phyloP scores from a whole-genome alignment of 2,329 filamentous ascomycete species.

The Mycosphaerelloides madeirae region DNA sequence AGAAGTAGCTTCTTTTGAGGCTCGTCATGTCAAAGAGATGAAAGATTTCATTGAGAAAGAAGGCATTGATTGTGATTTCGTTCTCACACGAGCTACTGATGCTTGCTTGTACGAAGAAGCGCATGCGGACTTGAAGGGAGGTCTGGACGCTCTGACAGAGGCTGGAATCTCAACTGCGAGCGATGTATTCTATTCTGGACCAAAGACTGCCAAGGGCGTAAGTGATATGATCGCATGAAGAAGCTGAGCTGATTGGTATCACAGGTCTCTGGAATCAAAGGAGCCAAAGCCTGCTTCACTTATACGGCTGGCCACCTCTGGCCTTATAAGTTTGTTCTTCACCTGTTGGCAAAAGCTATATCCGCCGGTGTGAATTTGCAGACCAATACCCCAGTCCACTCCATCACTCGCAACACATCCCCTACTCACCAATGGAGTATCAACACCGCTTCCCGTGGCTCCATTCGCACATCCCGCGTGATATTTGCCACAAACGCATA shows the following conservation, averaged over 20 bases:
- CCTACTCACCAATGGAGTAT: slow-evolving; percentile 11
- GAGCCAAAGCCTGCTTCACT: slow-evolving; percentile 33
- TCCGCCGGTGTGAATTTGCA: slow-evolving; percentile 62
- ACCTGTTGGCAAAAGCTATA: slow-evolving; percentile 21
- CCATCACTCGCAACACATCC: slow-evolving; percentile 54
- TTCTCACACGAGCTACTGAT: slow-evolving; percentile 39
- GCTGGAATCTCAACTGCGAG: slow-evolving; percentile 25
- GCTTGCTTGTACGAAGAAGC: slow-evolving; percentile 32
- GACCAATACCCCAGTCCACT: slow-evolving; percentile 64
- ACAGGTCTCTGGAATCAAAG: slow-evolving; percentile 37
- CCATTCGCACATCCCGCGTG: slow-evolving; percentile 30
- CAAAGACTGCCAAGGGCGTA: slow-evolving; percentile 30
- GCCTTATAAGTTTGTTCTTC: slow-evolving; percentile 29
- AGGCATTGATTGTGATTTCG: slow-evolving; percentile 43
- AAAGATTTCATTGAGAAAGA: slow-evolving; percentile 37
- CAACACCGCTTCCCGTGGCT: slow-evolving; percentile 17
- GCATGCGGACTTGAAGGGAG: slow-evolving; percentile 24
- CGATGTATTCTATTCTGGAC: slow-evolving; percentile 29
- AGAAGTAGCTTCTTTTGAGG: slow-evolving; percentile 32
- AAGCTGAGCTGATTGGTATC: slow-evolving; percentile 2
- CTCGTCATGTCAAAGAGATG: slow-evolving; percentile 31
- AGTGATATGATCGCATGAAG: slow-evolving; percentile 1
- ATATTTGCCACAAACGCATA: slow-evolving; percentile 30
- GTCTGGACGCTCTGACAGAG: slow-evolving; percentile 30
- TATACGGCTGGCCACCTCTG: slow-evolving; percentile 48